These are phyloP conservation scores for Coemansia sp. DNA, from an alignment of 371 early-diverging fungal species.

Conservation along the genomic window DNA sequence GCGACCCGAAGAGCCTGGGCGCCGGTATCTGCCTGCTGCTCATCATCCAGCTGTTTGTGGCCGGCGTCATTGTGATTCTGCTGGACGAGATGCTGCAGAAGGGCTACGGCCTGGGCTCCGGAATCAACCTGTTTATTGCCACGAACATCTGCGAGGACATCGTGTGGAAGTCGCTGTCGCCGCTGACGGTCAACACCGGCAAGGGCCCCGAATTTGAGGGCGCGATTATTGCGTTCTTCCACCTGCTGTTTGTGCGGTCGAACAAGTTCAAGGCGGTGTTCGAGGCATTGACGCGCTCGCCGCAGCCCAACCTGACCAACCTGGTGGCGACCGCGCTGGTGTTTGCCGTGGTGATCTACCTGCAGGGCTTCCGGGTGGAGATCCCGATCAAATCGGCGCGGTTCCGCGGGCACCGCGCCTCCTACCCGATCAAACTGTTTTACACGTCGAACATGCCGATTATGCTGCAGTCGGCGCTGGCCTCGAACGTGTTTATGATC, in stretches of 20 bases:
- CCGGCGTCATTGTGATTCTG: conserved; percentile 96
- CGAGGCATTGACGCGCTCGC: conserved; percentile 97
- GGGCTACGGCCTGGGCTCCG: conserved; percentile 99
- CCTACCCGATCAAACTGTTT: conserved; percentile 99
- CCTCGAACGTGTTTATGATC: conserved; percentile 93
- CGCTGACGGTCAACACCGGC: conserved; percentile 95
- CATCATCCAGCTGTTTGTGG: conserved; percentile 95
- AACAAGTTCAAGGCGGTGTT: conserved; percentile 98
- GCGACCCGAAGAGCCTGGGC: conserved; percentile 93
- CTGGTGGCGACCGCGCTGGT: conserved; percentile 87
- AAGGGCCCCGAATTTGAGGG: conserved; percentile 99
- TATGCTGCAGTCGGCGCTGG: conserved; percentile 98
- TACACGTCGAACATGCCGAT: conserved; percentile 99
- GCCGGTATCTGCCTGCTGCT: conserved; percentile 90
- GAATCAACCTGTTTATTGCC: conserved; percentile 99
- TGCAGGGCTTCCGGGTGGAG: conserved; percentile 99
- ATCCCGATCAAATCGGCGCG: conserved; percentile 97
- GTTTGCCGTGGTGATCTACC: conserved; percentile 97
- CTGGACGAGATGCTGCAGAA: conserved; percentile 99
- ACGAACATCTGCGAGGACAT: conserved; percentile 99
- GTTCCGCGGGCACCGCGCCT: conserved; percentile 94
- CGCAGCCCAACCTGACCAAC: conserved; percentile 96
- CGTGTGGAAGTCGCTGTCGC: conserved; percentile 98
- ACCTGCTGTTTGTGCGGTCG: conserved; percentile 90
- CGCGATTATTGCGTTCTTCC: conserved; percentile 94